Base-by-base conservation (phyloP, 1,139 yeast genomes). In the Arxiozyma bovina region DNA sequence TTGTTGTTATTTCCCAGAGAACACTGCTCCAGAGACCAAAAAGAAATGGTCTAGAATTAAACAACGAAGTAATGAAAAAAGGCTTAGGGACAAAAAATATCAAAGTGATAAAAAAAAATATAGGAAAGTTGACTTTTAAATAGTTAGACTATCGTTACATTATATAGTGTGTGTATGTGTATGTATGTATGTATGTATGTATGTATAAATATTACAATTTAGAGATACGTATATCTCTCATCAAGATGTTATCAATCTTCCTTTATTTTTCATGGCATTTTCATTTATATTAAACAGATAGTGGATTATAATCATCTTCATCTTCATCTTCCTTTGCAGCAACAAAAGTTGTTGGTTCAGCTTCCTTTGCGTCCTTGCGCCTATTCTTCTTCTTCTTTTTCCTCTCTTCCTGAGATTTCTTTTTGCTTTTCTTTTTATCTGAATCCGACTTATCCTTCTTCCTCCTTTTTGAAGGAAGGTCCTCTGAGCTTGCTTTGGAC, bases 31-130 rank as follows among this genome's bases (percentile, higher is more conserved):
- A 46, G 80, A 74, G 42, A 82, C 80, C 54, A 60, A 73, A 53
- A 64, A 73, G 55, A 78, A 79, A 63, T 87, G 94, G 95, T 71
- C 72, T 17, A 71, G 72, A 15, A 72, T 85, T 9, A 71, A 72
- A 38, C 72, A 72, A 41, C 74, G 67, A 50, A 70, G 78, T 17
- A 78, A 79, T 53, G 82, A 80, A 58, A 71, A 70, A 48, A 65
- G 89, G 50, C 65, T 83, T 44, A 71, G 72, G 53, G 67, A 70
- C 20, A 87, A 87, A 69, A 80, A 80, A 69, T 64, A 71, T 48
- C 73, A 71, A 3, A 74, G 85, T 27, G 79, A 78, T 23, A 85
- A 80, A 71, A 85, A 83, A 70, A 75, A 75, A 59, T 63, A 70
- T 27, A 67, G 90, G 45, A 66, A 62, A 45, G 38, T 43, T 6